Percentiles rank a stretch among this genome's conserved stretches.
Conservation (phyloP, 2,329 filamentous ascomycete genomes). For the Colletotrichum sublineola region DNA sequence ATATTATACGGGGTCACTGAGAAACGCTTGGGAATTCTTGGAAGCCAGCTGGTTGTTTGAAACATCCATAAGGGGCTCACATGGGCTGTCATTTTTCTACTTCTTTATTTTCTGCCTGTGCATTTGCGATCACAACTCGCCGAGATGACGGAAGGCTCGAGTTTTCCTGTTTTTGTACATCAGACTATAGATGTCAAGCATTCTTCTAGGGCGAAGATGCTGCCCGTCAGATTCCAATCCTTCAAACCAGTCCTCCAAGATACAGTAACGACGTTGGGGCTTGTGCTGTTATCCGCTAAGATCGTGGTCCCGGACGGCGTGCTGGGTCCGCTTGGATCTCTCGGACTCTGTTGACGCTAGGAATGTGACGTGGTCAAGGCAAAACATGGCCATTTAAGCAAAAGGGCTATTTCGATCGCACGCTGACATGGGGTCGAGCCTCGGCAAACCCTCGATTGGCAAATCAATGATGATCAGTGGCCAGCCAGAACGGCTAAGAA, state of each 20-base stretch:
- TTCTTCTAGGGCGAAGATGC: conserved; percentile 17
- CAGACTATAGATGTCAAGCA: conserved; percentile 27
- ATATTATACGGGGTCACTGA: conserved; percentile 23
- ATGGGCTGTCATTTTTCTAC: conserved; percentile 15
- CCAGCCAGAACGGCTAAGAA: neutral
- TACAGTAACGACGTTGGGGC: neutral
- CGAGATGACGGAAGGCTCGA: conserved; percentile 22
- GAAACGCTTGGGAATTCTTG: conserved; percentile 13
- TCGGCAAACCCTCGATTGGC: neutral
- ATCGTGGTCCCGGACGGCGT: conserved; percentile 22
- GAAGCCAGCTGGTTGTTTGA: conserved; percentile 27
- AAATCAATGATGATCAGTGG: neutral
- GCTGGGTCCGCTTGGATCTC: conserved; percentile 38
- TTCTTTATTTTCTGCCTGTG: neutral
- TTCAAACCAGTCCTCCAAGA: neutral
- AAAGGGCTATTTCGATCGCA: neutral
- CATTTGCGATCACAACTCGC: conserved; percentile 23
- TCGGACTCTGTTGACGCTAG: conserved; percentile 20
- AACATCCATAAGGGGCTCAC: conserved; percentile 6
- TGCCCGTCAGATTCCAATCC: conserved; percentile 23
- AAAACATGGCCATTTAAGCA: neutral
- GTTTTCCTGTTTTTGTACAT: conserved; percentile 28
- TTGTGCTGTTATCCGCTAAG: conserved; percentile 28
- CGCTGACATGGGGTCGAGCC: neutral
- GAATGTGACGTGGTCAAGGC: conserved; percentile 37